Evolutionary conservation across 1,139 yeast species (phyloP).

Genomic region (Tardiomyces depauwii): DNA sequence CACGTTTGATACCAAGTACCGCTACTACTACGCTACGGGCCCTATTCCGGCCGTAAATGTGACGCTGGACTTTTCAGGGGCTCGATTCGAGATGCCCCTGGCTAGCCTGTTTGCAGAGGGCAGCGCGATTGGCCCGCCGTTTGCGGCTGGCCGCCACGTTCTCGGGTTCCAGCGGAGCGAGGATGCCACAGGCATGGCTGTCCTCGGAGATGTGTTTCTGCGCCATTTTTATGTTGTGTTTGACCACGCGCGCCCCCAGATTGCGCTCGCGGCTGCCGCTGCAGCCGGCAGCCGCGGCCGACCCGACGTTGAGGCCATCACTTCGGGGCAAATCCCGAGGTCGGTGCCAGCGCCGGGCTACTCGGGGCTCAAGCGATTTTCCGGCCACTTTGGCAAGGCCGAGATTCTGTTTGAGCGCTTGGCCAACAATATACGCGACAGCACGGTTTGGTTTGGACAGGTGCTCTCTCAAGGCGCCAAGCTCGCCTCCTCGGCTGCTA

Average conservation of each 20-base stretch:
- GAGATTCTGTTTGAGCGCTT: background rate
- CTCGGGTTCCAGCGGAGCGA: conserved; percentile 12
- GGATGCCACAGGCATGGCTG: background rate
- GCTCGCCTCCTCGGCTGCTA: background rate
- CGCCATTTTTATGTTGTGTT: conserved; percentile 19
- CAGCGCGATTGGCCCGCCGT: conserved; percentile 10
- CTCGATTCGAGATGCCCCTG: conserved; percentile 8
- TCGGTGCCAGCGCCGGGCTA: background rate
- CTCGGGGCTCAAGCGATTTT: background rate
- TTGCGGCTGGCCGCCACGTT: conserved; percentile 9
- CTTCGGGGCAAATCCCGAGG: background rate
- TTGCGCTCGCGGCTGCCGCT: conserved; percentile 18
- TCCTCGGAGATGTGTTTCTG: conserved; percentile 20
- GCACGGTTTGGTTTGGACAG: background rate
- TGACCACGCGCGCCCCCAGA: conserved; percentile 14
- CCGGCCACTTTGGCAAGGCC: background rate
- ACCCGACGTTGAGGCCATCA: conserved; percentile 9
- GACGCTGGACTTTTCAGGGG: conserved; percentile 14
- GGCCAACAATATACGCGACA: background rate
- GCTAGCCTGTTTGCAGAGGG: conserved; percentile 11
- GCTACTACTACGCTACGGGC: conserved; percentile 7
- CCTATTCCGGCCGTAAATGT: conserved; percentile 7
- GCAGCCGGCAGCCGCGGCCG: conserved; percentile 4
- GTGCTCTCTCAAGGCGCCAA: background rate
- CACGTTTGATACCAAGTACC: conserved; percentile 3